Base-by-base conservation (phyloP, 2,329 filamentous ascomycete species). In the Ophiostoma sp. region DNA sequence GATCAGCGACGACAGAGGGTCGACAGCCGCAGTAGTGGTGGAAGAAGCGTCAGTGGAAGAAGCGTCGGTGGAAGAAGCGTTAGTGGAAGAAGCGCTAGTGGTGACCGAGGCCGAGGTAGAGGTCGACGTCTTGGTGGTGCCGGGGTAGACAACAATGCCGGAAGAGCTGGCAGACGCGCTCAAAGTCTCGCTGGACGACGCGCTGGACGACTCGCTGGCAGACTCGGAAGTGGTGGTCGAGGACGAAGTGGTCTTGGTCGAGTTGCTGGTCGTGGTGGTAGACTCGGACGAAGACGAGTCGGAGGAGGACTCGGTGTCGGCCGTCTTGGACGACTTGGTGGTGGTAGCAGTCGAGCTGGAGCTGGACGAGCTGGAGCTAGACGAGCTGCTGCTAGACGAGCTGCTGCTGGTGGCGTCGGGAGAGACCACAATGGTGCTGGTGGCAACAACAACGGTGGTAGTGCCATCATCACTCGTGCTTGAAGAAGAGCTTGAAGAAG, bases 251-350 rank as follows among this genome's bases (percentile, higher is more conserved):
- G 66, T 57, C 48, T 68, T 44, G n/a, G 68, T 68, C 0, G 69
- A 44, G 64, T 67, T 68, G 23, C 66, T 31, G 36, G 54, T 44
- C 8, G 54, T 52, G 1, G 39, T 54, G 13, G 41, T 15, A 35
- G 69, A 65, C 57, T 44, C n/a, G 41, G 27, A 23, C 11, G 48
- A 23, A n/a, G 57, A n/a, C 27, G 68, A 65, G 3, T 71, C 72
- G 8, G 72, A 71, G 8, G 72, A 71, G 54, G 69, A 70, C 65
- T 67, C 64, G 1, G 70, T 65, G 33, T 41, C 27, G 23, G n/a
- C 23, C 0, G 31, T 35, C 23, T 27, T 48, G 17, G 67, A 68
- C n/a, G 67, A 68, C 41, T 54, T 31, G 41, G 11, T 41, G 17
- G 39, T 35, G 27, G 36, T 67, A 33, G 35, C n/a, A 23, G 33